Conservation (phyloP, 1,284 basidiomycete species). For the Neonothopanus nambi region DNA sequence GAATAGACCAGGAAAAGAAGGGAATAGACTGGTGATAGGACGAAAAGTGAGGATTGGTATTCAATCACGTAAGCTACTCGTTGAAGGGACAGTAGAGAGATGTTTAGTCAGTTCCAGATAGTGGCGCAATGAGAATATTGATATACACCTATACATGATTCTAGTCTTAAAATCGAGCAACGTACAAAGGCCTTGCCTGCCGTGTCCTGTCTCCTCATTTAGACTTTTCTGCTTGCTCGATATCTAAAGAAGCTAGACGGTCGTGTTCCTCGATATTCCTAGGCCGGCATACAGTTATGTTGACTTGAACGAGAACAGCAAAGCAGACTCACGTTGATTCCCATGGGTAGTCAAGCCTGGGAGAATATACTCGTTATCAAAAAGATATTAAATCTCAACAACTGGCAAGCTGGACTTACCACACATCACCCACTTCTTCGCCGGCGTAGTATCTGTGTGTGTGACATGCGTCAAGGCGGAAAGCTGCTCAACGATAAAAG, state of each 20-base stretch:
- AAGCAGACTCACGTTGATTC: conserved; percentile 61
- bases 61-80: too few relatives aligned
- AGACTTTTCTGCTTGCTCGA: conserved; percentile 2
- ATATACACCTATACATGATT: too few relatives aligned
- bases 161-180: too few relatives aligned
- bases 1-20: too few relatives aligned
- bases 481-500: not conserved
- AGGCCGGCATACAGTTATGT: conserved; percentile 8
- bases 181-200: too few relatives aligned
- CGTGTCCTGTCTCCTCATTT: too few relatives aligned
- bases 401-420: conserved; percentile 42
- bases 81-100: too few relatives aligned
- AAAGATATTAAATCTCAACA: conserved; percentile 3
- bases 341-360: conserved; percentile 85
- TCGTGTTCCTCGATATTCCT: conserved; percentile 84
- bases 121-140: too few relatives aligned
- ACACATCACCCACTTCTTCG: conserved; percentile 64
- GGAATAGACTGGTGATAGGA: too few relatives aligned
- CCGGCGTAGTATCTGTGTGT: conserved; percentile 65
- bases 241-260: conserved; percentile 47
- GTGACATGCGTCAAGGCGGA: not conserved
- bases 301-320: conserved; percentile 3
- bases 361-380: conserved; percentile 1
- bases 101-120: too few relatives aligned
- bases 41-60: too few relatives aligned